Percentiles rank a stretch among this genome's conserved stretches.
Evolutionary conservation across 371 early-diverging fungal genomes (phyloP).

Genomic region (Thermomucor indicae-seudaticae): DNA sequence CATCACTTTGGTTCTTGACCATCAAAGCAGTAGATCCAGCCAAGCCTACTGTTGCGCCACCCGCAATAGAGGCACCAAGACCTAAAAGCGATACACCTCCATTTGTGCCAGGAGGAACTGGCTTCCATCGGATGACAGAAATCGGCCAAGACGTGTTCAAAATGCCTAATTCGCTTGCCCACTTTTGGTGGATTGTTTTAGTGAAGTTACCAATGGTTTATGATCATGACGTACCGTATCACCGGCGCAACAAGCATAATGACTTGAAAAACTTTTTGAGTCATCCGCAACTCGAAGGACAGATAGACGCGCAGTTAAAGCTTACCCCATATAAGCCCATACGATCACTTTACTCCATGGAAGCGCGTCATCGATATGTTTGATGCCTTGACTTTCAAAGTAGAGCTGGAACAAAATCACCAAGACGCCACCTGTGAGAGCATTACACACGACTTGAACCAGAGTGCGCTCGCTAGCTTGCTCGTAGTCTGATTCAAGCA

Average conservation of each 20-base stretch:
- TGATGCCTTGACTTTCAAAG: slow-evolving; percentile 22
- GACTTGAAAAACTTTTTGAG: slow-evolving; percentile 25
- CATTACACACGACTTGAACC: slow-evolving; percentile 82
- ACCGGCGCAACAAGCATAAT: slow-evolving; percentile 84
- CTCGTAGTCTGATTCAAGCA: slow-evolving; percentile 62
- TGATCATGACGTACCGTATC: slow-evolving; percentile 61
- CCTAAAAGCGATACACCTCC: slow-evolving; percentile 75
- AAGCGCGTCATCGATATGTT: slow-evolving; percentile 11
- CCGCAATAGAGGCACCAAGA: slow-evolving; percentile 62
- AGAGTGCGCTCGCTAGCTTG: slow-evolving; percentile 51
- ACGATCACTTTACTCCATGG: slow-evolving; percentile 31
- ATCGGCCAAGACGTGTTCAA: slow-evolving; percentile 69
- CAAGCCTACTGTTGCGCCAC: slow-evolving; percentile 73
- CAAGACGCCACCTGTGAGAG: slow-evolving; percentile 65
- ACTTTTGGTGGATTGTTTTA: too few species aligned
- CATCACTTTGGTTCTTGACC: slow-evolving; percentile 42
- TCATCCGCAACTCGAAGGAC: neutral
- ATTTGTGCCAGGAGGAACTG: slow-evolving; percentile 88
- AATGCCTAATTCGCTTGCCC: slow-evolving; percentile 87
- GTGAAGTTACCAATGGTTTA: neutral
- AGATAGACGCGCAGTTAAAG: too few species aligned
- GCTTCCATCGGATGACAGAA: slow-evolving; percentile 65
- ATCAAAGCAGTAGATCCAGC: slow-evolving; percentile 51
- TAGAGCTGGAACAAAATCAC: slow-evolving; percentile 49
- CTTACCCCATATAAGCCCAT: slow-evolving; percentile 58